Evolutionary conservation across 371 early-diverging fungal species (phyloP).

Genomic region (Smittium mucronatum): DNA sequence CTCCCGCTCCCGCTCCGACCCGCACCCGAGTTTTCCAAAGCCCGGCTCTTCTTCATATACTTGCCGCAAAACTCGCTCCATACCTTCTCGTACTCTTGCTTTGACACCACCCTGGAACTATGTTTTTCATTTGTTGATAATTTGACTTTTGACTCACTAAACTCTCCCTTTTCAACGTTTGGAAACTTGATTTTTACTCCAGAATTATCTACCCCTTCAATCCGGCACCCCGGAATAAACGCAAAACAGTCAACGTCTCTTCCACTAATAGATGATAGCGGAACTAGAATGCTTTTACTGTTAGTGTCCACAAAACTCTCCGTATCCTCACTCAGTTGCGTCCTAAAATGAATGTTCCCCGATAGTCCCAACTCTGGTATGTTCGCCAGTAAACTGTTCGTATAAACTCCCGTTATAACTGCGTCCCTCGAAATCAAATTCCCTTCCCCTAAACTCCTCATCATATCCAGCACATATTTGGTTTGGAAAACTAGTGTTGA

Average conservation of each 20-base stretch:
- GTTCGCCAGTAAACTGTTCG: background rate
- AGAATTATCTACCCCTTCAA: background rate
- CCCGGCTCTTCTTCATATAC: background rate
- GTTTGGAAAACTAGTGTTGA: conserved; percentile 66
- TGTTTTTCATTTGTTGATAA: background rate
- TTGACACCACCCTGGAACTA: background rate
- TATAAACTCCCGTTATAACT: background rate
- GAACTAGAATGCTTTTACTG: background rate
- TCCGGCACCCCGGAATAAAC: background rate
- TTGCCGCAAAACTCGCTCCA: background rate
- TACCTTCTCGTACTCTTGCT: background rate
- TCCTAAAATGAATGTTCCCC: background rate
- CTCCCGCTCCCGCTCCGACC: background rate
- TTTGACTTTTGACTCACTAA: background rate
- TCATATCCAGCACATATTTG: conserved; percentile 35
- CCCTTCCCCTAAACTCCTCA: background rate
- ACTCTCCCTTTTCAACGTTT: background rate
- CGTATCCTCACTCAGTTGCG: background rate
- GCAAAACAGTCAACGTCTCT: background rate
- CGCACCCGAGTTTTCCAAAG: background rate
- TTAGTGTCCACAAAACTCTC: background rate
- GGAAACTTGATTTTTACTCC: background rate
- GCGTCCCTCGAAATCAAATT: background rate
- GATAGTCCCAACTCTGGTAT: background rate
- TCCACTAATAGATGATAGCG: background rate